Evolutionary conservation across 345 rosid genomes (phyloP), one percentile per base, ranked within the genome.

Genomic region (Bretschneidera sinensis): DNA sequence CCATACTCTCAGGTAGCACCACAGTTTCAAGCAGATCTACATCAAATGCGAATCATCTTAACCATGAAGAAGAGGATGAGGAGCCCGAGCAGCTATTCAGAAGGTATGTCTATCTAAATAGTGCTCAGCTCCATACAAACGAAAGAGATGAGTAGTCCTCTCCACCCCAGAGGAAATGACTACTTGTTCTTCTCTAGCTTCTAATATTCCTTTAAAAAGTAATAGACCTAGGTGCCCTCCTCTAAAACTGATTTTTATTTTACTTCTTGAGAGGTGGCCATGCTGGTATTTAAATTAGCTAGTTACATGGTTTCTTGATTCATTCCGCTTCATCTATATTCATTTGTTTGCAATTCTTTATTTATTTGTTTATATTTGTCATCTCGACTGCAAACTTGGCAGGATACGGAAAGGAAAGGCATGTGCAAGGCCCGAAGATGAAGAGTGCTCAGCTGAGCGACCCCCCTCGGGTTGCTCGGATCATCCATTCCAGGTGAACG

Each of bases 321-420:
- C 33, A 28, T 2, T 2, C 5, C 8, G 3, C 33, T 28, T 28
- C 5, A 28, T 28, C 5, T 14, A 39, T 39, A n/a, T n/a, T n/a
- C n/a, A 5, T 9, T 39, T 13, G 10, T 39, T 39, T n/a, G n/a
- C n/a, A 11, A 39, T 39, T 39, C 45, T 21, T 31, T 45, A 23
- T 34, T 34, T 21, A 21, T 20, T 60, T 73, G 28, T 4, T 56
- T 35, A 24, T 55, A 59, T 6, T n/a, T n/a, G n/a, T n/a, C n/a
- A 15, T 43, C 34, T 24, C 43, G 51, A 65, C 60, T 74, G 66
- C 35, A 20, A 39, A 67, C 25, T 57, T 63, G 63, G 52, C 80
- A 94, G 97, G 75, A 78, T 82, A 61, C 65, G 88, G 24, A 94
- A 94, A 72, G 99, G 96, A 61, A 94, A 94, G 80, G 92, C 89